Conservation (phyloP, 371 early-diverging fungal species). For the Lichtheimia ornata region DNA sequence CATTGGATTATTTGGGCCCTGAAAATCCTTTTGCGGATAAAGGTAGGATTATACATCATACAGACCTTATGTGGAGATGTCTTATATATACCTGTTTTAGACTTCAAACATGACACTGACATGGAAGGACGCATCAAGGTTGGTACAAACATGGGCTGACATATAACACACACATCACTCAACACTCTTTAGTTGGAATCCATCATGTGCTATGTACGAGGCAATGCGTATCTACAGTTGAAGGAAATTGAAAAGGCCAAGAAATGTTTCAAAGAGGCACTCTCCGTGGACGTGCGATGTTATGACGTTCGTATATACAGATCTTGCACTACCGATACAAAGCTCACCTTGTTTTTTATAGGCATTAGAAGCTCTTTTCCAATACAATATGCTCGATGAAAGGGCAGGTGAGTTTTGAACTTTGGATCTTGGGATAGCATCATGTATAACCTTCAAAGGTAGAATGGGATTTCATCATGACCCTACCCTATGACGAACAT, state of each 20-base stretch:
- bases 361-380: constrained; percentile 63
- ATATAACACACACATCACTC: not conserved
- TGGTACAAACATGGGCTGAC: not conserved
- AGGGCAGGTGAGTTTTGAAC: constrained; percentile 65
- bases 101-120: not conserved
- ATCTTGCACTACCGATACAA: not conserved
- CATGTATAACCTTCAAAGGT: constrained; percentile 2
- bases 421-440: no score
- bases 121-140: constrained; percentile 12
- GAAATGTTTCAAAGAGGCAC: constrained; percentile 66
- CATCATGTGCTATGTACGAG: constrained; percentile 67
- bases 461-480: constrained; percentile 64
- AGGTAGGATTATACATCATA: constrained; percentile 2
- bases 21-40: constrained; percentile 53
- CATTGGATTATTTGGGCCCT: constrained; percentile 57
- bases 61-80: not conserved
- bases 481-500: constrained; percentile 56
- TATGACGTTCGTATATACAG: constrained; percentile 47
- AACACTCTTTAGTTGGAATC: constrained; percentile 53
- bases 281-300: constrained; percentile 67
- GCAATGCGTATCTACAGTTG: constrained; percentile 55
- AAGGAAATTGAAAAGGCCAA: constrained; percentile 57
- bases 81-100: not conserved
- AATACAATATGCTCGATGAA: constrained; percentile 61
- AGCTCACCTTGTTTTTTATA: constrained; percentile 13